These are phyloP conservation scores for Saccharomyces hybrid DNA, from an alignment of 1,139 yeast genomes.

Conservation along the genomic window DNA sequence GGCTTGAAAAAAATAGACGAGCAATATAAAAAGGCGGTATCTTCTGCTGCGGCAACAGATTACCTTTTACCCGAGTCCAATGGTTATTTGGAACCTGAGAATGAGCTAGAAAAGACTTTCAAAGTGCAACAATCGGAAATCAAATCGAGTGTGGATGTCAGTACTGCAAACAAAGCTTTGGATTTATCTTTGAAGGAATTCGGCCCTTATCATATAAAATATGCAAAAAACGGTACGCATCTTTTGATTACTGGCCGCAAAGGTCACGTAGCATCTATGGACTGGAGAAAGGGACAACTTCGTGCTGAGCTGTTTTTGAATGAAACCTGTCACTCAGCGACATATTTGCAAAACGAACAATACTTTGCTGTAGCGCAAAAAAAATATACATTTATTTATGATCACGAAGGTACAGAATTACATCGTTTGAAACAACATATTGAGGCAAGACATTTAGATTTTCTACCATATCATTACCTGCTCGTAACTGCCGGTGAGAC, in stretches of 20 bases:
- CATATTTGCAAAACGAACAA: slow-evolving; percentile 85
- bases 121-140: slow-evolving; percentile 80
- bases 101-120: slow-evolving; percentile 80
- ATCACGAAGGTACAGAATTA: slow-evolving; percentile 81
- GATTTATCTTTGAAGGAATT: slow-evolving; percentile 64
- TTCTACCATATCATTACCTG: slow-evolving; percentile 85
- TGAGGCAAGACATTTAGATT: slow-evolving; percentile 76
- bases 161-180: slow-evolving; percentile 68
- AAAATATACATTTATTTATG: slow-evolving; percentile 87
- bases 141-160: slow-evolving; percentile 64
- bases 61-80: slow-evolving; percentile 73
- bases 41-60: slow-evolving; percentile 80
- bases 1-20: slow-evolving; percentile 60
- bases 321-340: slow-evolving; percentile 86
- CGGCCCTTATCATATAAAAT: slow-evolving; percentile 83
- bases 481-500: slow-evolving; percentile 83
- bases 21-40: slow-evolving; percentile 68
- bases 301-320: slow-evolving; percentile 76
- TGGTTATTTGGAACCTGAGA: slow-evolving; percentile 87
- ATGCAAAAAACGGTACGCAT: slow-evolving; percentile 80
- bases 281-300: slow-evolving; percentile 84
- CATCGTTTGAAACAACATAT: slow-evolving; percentile 87
- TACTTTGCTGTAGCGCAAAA: slow-evolving; percentile 96
- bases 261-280: slow-evolving; percentile 94
- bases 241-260: slow-evolving; percentile 77